Conservation (phyloP, 768 basidiomycete species). For the Mycena rosella region DNA sequence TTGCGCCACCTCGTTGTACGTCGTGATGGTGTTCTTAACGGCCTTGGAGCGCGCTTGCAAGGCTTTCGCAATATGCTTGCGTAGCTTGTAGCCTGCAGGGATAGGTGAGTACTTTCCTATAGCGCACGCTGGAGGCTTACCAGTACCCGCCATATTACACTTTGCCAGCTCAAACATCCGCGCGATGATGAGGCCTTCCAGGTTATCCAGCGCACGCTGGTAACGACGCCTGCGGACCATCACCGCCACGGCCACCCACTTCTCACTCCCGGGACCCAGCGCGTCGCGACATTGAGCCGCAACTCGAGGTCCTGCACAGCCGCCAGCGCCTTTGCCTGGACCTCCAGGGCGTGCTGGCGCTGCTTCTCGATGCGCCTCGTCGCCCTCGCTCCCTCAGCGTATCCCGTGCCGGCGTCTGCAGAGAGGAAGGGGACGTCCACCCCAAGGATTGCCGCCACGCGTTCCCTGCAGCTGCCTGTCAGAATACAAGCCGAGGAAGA, state of each 20-base stretch:
- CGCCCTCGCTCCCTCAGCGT: too few relatives aligned
- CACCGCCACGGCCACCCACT: slow-evolving; percentile 18
- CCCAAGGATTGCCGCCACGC: too few relatives aligned
- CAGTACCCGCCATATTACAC: slow-evolving; percentile 33
- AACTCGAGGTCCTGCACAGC: slow-evolving; percentile 23
- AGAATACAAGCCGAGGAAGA: too few relatives aligned
- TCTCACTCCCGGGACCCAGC: slow-evolving; percentile 21
- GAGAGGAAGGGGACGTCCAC: too few relatives aligned
- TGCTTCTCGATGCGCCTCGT: background rate
- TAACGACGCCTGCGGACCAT: slow-evolving; percentile 18
- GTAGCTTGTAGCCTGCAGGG: slow-evolving; percentile 11
- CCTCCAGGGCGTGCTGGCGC: slow-evolving; percentile 4
- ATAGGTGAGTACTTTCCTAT: background rate
- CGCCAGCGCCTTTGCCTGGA: background rate
- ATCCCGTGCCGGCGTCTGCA: too few relatives aligned
- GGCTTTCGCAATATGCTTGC: slow-evolving; percentile 1
- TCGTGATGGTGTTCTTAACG: background rate
- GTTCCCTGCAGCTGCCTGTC: too few relatives aligned
- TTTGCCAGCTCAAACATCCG: slow-evolving; percentile 33
- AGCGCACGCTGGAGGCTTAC: slow-evolving; percentile 10
- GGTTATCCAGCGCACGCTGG: slow-evolving; percentile 7
- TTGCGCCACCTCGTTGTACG: background rate
- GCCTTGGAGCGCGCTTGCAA: background rate
- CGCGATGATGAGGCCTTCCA: slow-evolving; percentile 12
- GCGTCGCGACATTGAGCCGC: slow-evolving; percentile 4